Conservation (phyloP, 2,329 filamentous ascomycete species). For the Fusarium setosum region DNA sequence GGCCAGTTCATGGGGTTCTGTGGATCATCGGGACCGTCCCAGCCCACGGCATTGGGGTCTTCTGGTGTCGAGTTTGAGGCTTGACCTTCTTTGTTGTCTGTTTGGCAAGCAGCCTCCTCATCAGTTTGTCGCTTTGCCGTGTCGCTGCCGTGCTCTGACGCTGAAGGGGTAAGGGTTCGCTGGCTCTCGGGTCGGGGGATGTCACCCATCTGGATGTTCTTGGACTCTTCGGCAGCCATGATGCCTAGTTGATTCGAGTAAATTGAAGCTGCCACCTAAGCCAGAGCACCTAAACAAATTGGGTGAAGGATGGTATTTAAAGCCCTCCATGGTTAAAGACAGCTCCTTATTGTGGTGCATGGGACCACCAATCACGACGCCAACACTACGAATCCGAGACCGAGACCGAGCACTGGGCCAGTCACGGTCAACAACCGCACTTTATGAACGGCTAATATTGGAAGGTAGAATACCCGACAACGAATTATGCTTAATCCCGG, state of each 20-base stretch:
- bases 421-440: background rate
- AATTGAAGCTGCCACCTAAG: background rate
- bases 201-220: slow-evolving; percentile 7
- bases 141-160: slow-evolving; percentile 7
- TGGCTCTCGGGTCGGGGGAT: slow-evolving; percentile 31
- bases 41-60: slow-evolving; percentile 38
- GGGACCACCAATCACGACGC: background rate
- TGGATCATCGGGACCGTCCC: slow-evolving; percentile 55
- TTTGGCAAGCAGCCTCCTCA: slow-evolving; percentile 14
- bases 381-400: background rate
- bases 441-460: background rate
- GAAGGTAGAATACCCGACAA: background rate
- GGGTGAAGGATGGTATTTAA: slow-evolving; percentile 14
- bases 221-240: slow-evolving; percentile 6
- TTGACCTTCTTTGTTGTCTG: background rate
- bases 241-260: background rate
- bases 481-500: background rate
- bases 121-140: slow-evolving; percentile 1
- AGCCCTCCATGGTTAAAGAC: background rate
- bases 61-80: background rate
- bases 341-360: background rate
- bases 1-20: slow-evolving; percentile 76
- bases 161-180: slow-evolving; percentile 29
- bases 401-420: background rate
- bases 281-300: background rate